phyloP scores from a whole-genome alignment of 495 filamentous ascomycete species.

The Staphylotrichum tortipilum region DNA sequence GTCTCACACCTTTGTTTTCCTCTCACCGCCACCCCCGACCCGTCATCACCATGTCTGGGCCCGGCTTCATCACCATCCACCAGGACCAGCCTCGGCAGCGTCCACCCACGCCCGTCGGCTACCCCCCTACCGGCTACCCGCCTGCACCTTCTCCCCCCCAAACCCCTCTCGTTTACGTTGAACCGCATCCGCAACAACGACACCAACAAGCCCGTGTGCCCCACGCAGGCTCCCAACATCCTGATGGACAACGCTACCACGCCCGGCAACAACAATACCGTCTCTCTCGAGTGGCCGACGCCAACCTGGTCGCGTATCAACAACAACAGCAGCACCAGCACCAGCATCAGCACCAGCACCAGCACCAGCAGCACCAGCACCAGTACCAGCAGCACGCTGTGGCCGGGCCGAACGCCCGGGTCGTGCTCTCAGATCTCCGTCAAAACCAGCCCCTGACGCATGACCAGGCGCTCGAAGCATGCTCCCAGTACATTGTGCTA shows the following conservation, averaged over 20 bases:
- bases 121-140: too few relatives aligned
- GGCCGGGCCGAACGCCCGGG: background rate
- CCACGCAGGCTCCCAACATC: too few relatives aligned
- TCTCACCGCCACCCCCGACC: too few relatives aligned
- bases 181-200: too few relatives aligned
- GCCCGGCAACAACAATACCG: background rate
- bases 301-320: too few relatives aligned
- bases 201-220: background rate
- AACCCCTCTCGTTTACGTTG: background rate
- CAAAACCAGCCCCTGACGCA: conserved; percentile 7
- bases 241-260: background rate
- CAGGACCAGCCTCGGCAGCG: background rate
- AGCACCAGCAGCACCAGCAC: background rate
- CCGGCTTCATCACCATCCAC: conserved; percentile 4
- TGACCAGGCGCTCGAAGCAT: conserved; percentile 24
- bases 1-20: too few relatives aligned
- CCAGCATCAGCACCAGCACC: background rate
- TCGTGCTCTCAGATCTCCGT: conserved; percentile 12
- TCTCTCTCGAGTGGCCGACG: background rate
- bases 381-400: background rate
- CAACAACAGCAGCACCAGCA: background rate
- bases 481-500: conserved; percentile 24
- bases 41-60: conserved; percentile 1
- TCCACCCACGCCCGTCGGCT: background rate
- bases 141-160: background rate